phyloP scores from a whole-genome alignment of 2,329 filamentous ascomycete species.

The Ceratocystis colombiana region DNA sequence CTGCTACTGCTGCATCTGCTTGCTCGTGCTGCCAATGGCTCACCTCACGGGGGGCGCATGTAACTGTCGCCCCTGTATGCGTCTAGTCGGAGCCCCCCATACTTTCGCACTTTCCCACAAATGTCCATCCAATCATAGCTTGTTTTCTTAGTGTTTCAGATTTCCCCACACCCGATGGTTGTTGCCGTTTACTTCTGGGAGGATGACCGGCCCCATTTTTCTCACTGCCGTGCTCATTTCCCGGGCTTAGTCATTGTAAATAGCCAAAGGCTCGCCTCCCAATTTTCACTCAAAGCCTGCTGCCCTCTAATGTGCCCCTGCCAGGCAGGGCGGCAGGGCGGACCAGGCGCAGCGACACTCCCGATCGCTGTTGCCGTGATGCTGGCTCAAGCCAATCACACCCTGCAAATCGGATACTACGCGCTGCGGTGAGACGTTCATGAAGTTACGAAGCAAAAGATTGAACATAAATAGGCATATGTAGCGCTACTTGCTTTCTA shows the following conservation, averaged over 20 bases:
- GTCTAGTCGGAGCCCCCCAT: background rate
- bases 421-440: background rate
- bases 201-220: constrained; percentile 23
- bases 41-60: no score
- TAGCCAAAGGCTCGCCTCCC: background rate
- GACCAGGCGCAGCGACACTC: background rate
- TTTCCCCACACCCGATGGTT: background rate
- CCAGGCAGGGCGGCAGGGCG: background rate
- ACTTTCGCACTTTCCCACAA: background rate
- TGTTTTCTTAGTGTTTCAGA: background rate
- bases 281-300: background rate
- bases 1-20: no score
- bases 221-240: constrained; percentile 29
- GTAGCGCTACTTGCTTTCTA: background rate
- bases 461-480: background rate
- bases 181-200: background rate
- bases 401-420: background rate
- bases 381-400: constrained; percentile 3
- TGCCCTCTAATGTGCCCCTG: background rate
- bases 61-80: no score
- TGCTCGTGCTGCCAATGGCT: no score
- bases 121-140: no score
- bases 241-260: background rate
- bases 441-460: background rate
- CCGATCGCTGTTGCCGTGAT: constrained; percentile 4